A percentile compares a stretch with the other conserved stretches of the same genome.
Evolutionary conservation across 2,329 filamentous ascomycete genomes (phyloP).

Genomic region (Ramularia collo-cygni): DNA sequence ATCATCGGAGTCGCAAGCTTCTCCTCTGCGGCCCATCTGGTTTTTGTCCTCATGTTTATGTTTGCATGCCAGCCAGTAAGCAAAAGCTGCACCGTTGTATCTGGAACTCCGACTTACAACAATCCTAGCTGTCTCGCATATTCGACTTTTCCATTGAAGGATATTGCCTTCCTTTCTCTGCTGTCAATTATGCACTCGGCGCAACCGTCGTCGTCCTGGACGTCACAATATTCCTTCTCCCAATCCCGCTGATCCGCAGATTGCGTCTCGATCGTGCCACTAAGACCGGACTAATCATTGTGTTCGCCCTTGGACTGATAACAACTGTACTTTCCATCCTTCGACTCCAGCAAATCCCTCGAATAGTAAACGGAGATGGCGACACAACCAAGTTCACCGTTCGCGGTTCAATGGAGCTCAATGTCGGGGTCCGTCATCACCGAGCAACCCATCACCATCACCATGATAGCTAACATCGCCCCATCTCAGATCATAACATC

Average conservation of each 20-base stretch:
- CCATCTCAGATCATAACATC: constrained; percentile 14
- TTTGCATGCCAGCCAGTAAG: constrained; percentile 13
- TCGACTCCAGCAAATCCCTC: constrained; percentile 12
- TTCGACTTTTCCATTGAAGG: constrained; percentile 60
- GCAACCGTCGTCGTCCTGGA: constrained; percentile 12
- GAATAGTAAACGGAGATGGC: constrained; percentile 12
- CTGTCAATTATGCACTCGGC: constrained; percentile 75
- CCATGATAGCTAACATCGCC: background rate
- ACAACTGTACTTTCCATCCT: constrained; percentile 13
- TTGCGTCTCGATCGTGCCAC: constrained; percentile 12
- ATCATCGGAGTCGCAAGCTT: constrained; percentile 13
- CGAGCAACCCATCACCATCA: background rate
- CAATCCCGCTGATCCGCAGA: constrained; percentile 13
- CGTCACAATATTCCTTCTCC: constrained; percentile 13
- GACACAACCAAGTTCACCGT: constrained; percentile 13
- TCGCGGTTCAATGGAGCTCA: constrained; percentile 13
- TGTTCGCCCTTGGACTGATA: constrained; percentile 13
- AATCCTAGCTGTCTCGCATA: constrained; percentile 9
- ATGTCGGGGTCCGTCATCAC: constrained; percentile 10
- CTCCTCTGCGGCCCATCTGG: constrained; percentile 8
- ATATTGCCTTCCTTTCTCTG: constrained; percentile 84
- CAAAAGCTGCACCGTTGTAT: background rate
- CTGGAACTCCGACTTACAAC: constrained; percentile 4
- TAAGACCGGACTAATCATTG: constrained; percentile 13
- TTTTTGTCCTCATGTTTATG: constrained; percentile 10